Base-by-base conservation (phyloP, 2,329 filamentous ascomycete genomes). In the Anthostomella pinea region DNA sequence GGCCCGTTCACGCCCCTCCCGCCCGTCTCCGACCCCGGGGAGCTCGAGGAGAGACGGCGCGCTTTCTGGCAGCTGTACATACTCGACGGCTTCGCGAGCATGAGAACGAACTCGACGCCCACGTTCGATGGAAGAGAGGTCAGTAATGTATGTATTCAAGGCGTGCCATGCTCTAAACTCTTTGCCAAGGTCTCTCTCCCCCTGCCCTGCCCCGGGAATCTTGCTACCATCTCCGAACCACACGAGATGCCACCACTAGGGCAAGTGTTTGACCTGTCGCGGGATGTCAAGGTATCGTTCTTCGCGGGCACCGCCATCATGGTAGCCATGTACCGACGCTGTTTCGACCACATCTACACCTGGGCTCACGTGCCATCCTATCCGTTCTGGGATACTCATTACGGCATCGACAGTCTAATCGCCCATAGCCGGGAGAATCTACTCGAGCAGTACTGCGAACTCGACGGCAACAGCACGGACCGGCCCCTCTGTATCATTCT, bases 31-130 rank as follows among this genome's bases (percentile, higher is more conserved):
- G 30, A 25, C 11, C 18, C 30, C 10, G 30, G 15, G 4, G 18
- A 28, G 8, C 6, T 14, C 8, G 36, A 39, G 18, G 36, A 39
- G 16, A 21, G 30, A n/a, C 25, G 30, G 2, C 36, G 36, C 20
- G 34, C 36, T 16, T 34, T 34, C 8, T 39, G 36, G 36, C 30
- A 29, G 19, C 30, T 39, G 9, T 39, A 34, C 14, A 34, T 39
- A 3, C n/a, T 39, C 11, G 36, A 39, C n/a, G 17, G 19, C 14
- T 39, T 33, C 14, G 25, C 36, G 8, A 22, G 10, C 8, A 39
- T 39, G 30, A 30, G 20, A 10, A 39, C 24, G 6, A 30, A 30
- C 4, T 29, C 17, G 10, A 14, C 4, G 8, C 19, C 36, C 8
- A 11, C 25, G 8, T 34, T 39, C 13, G 30, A 39, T 10, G 26